phyloP scores from a whole-genome alignment of 1,139 yeast genomes.

The Candida albicans region DNA sequence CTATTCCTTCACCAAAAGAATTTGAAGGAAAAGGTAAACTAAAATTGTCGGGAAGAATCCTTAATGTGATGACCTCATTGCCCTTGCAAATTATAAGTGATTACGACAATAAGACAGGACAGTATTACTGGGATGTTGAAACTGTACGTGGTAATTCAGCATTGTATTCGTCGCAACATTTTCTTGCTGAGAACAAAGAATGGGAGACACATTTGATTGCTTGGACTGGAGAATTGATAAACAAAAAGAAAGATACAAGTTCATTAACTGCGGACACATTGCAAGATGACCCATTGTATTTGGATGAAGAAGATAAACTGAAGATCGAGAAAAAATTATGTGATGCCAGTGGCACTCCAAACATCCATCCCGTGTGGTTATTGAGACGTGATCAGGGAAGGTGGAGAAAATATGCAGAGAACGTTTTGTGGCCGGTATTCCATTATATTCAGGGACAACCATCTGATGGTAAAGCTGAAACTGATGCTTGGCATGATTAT shows the following conservation, averaged over 20 bases:
- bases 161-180: slow-evolving; percentile 69
- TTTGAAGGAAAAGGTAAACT: slow-evolving; percentile 25
- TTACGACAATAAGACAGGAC: slow-evolving; percentile 26
- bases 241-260: slow-evolving; percentile 24
- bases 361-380: slow-evolving; percentile 85
- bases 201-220: slow-evolving; percentile 91
- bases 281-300: slow-evolving; percentile 60
- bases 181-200: slow-evolving; percentile 61
- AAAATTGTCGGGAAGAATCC: slow-evolving; percentile 59
- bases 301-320: slow-evolving; percentile 56
- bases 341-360: slow-evolving; percentile 43
- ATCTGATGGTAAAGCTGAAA: slow-evolving; percentile 66
- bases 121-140: slow-evolving; percentile 51
- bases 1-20: slow-evolving; percentile 33
- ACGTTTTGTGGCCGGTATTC: slow-evolving; percentile 89
- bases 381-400: slow-evolving; percentile 68
- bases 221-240: slow-evolving; percentile 90
- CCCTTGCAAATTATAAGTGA: slow-evolving; percentile 60
- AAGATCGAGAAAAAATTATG: slow-evolving; percentile 46
- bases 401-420: slow-evolving; percentile 90
- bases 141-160: slow-evolving; percentile 85
- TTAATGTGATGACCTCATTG: slow-evolving; percentile 67
- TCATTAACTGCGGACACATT: slow-evolving; percentile 24
- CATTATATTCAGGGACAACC: slow-evolving; percentile 82
- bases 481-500: slow-evolving; percentile 87